These are phyloP conservation scores for Rosa persica DNA, from an alignment of 306 rosid species.

Conservation along the genomic window DNA sequence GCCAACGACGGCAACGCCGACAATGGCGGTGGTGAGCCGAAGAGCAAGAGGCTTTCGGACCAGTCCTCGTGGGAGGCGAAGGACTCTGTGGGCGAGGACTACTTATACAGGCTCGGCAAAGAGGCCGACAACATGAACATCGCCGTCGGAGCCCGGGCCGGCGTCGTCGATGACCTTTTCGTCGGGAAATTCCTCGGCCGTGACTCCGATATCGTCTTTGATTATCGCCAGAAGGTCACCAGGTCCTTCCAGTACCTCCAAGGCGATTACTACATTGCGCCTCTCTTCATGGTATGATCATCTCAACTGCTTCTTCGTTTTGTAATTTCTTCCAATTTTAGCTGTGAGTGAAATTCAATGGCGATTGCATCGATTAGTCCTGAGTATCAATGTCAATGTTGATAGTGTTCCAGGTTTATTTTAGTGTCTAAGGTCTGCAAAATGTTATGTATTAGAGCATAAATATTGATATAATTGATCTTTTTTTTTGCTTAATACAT, in stretches of 20 bases:
- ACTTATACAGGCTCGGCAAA: constrained; percentile 75
- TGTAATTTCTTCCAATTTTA: neutral
- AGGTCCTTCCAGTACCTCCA: constrained; percentile 78
- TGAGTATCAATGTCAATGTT: neutral
- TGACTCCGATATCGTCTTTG: constrained; percentile 95
- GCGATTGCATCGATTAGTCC: neutral
- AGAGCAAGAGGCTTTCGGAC: constrained; percentile 55
- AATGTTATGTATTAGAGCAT: neutral
- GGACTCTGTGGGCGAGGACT: constrained; percentile 76
- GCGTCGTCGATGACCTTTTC: constrained; percentile 78
- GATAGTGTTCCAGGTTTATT: neutral
- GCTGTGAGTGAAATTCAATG: neutral
- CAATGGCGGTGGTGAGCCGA: constrained; percentile 18
- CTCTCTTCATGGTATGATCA: constrained; percentile 75
- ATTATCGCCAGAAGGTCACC: constrained; percentile 90
- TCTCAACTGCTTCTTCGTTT: neutral
- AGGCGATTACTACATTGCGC: constrained; percentile 94
- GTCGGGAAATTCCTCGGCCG: constrained; percentile 83
- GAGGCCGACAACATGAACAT: constrained; percentile 96
- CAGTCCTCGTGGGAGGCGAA: constrained; percentile 91
- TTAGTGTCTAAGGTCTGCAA: neutral
- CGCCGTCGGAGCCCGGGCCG: constrained; percentile 90
- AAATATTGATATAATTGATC: neutral
- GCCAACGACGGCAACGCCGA: neutral
- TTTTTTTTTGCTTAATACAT: neutral